These are phyloP conservation scores for Yamadazyma kanchanaburiensis DNA, from an alignment of 1,139 yeast genomes.

Conservation along the genomic window DNA sequence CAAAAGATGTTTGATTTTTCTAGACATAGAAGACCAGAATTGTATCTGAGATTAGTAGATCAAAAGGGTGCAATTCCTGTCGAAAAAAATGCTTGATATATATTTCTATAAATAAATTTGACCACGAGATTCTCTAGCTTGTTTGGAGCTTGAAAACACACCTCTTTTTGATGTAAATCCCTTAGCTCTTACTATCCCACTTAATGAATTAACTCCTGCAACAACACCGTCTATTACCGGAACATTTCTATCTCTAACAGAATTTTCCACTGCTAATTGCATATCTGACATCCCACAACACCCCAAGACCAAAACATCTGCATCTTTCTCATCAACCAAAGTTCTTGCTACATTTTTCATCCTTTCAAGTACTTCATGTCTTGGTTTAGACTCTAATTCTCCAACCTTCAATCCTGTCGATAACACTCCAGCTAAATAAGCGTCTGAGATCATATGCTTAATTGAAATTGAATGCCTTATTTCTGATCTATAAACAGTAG, in stretches of 20 bases:
- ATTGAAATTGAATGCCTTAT: constrained; percentile 21
- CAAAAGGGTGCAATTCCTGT: constrained; percentile 14
- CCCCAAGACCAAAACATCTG: constrained; percentile 25
- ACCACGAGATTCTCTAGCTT: constrained; percentile 3
- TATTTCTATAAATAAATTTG: neutral
- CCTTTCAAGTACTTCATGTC: constrained; percentile 19
- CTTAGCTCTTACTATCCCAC: constrained; percentile 16
- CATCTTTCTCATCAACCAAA: constrained; percentile 20
- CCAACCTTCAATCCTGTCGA: constrained; percentile 26
- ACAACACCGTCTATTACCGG: constrained; percentile 22
- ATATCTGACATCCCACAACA: constrained; percentile 34
- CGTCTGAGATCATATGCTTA: constrained; percentile 19
- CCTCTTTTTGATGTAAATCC: constrained; percentile 17
- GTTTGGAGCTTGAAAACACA: constrained; percentile 7
- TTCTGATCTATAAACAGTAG: constrained; percentile 19
- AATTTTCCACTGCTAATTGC: constrained; percentile 21
- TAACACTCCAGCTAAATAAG: constrained; percentile 25
- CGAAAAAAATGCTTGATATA: too few species aligned
- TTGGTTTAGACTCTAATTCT: constrained; percentile 25
- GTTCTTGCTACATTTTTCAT: constrained; percentile 18
- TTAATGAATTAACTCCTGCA: constrained; percentile 17
- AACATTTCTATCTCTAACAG: constrained; percentile 16
- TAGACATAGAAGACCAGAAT: constrained; percentile 30
- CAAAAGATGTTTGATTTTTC: constrained; percentile 28
- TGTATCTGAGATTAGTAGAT: constrained; percentile 19